Base-by-base conservation (phyloP, 495 filamentous ascomycete genomes). In the Podospora bellae-mahoneyi region DNA sequence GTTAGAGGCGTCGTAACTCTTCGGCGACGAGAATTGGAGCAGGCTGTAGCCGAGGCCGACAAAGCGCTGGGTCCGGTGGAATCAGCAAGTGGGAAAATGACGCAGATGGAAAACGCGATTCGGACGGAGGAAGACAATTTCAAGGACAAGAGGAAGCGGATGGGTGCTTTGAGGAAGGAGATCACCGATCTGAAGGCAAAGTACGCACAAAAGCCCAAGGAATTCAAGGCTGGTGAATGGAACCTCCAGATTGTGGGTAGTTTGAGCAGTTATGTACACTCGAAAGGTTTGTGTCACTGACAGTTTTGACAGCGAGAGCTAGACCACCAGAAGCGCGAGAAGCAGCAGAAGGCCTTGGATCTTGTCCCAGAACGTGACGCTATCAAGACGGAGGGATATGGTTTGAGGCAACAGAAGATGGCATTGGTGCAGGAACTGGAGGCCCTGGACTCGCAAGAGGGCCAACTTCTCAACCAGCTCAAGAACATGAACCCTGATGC, bases 361-460 rank as follows among this genome's bases (percentile, higher is more conserved):
- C 64, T 83, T 20, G 66, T 64, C 10, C 70, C 69, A 3, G 74
- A 87, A 66, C 70, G 80, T 0, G 65, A 75, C 0, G 61, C 72
- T 32, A 59, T 82, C 5, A 69, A 39, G 64, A 48, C 69, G 10
- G 20, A 72, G 23, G 76, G 74, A 13, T 2, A 18, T 18, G 70
- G 72, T 60, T 76, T 76, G 30, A 71, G 56, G n/a, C 30, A 62
- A 0, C 66, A 75, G 34, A 66, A 60, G 19, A 69, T 1, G 68
- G 74, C 75, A 4, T 76, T 84, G 10, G 67, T 86, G 66, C 68
- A 72, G 16, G 84, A 90, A 54, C 70, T 93, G n/a, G 72, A 77
- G 34, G 80, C 76, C 30, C 80, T 97, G 30, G 83, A 93, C 56
- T 94, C 94, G 2, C 87, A 91, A 66, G 83, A 87, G 26, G 95